Conservation (phyloP, 768 basidiomycete species). For the Panus rudis region DNA sequence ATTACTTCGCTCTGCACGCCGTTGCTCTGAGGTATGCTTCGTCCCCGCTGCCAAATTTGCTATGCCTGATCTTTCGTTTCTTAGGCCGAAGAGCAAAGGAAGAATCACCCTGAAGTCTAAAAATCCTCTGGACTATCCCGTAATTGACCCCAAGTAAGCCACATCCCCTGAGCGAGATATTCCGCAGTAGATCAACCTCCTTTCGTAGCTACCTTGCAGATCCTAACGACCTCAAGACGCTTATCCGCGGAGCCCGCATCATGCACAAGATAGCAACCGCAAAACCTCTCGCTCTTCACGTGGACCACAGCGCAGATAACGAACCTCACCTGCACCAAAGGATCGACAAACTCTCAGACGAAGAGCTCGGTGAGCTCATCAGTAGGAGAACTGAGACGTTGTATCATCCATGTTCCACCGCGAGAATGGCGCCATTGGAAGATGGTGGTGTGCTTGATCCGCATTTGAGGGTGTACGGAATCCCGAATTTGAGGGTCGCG, state of each 20-base stretch:
- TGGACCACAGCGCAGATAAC: constrained; percentile 25
- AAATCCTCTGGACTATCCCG: constrained; percentile 34
- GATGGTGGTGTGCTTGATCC: constrained; percentile 39
- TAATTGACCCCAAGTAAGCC: constrained; percentile 37
- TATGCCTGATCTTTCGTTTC: background rate
- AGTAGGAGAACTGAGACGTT: constrained; percentile 31
- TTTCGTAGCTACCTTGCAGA: constrained; percentile 34
- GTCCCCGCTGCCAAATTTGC: background rate
- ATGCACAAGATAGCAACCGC: constrained; percentile 31
- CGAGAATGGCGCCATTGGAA: constrained; percentile 28
- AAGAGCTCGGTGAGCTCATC: constrained; percentile 29
- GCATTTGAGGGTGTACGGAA: constrained; percentile 35
- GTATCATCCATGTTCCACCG: constrained; percentile 39
- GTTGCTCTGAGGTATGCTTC: constrained; percentile 24
- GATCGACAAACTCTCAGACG: constrained; percentile 26
- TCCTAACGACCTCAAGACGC: constrained; percentile 30
- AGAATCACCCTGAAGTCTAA: constrained; percentile 33
- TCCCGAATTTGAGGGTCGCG: constrained; percentile 34
- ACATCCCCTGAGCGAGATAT: constrained; percentile 5
- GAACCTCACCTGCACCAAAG: constrained; percentile 30
- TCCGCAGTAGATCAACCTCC: background rate
- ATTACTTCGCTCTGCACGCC: constrained; percentile 21
- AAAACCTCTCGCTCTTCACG: constrained; percentile 29
- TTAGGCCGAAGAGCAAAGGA: constrained; percentile 39
- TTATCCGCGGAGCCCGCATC: constrained; percentile 35